Evolutionary conservation across 805 yeast species (phyloP).

Genomic region (Candida nanaspora): DNA sequence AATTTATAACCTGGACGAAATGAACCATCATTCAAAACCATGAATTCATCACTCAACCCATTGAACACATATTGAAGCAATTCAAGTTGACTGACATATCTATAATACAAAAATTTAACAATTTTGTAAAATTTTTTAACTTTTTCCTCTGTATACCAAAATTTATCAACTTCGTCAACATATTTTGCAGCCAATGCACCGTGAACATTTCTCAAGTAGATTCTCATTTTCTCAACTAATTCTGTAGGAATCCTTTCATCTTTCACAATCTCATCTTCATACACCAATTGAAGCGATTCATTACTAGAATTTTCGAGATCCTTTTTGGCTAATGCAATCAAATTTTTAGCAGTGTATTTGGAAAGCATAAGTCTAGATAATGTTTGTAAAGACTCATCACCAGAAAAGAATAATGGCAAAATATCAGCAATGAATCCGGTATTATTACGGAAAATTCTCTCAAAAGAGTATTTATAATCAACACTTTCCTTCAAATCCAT

Average conservation of each 20-base stretch:
- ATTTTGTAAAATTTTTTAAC: conserved; percentile 33
- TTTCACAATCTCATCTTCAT: not conserved
- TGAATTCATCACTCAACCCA: not conserved
- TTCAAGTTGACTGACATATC: conserved; percentile 21
- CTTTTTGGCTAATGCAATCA: not conserved
- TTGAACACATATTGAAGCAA: not conserved
- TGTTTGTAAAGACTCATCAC: conserved; percentile 35
- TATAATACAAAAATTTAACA: conserved; percentile 24
- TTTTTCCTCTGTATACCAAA: conserved; percentile 23
- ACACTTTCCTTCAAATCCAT: conserved; percentile 6
- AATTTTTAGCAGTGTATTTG: conserved; percentile 6
- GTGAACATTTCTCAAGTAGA: not conserved
- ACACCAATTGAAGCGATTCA: not conserved
- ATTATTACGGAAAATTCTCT: conserved; percentile 2
- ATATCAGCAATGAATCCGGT: conserved; percentile 33
- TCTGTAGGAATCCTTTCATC: not conserved
- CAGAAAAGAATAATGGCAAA: conserved; percentile 33
- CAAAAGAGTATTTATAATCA: conserved; percentile 22
- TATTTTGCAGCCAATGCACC: conserved; percentile 3
- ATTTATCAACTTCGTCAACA: conserved; percentile 22
- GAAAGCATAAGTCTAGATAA: conserved; percentile 19
- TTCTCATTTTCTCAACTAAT: not conserved
- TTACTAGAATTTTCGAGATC: not conserved
- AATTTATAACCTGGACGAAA: not conserved
- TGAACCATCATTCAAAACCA: too few relatives aligned